These are phyloP conservation scores for Neopestalotiopsis sp. DNA, from an alignment of 2,329 filamentous ascomycete genomes.

Conservation along the genomic window DNA sequence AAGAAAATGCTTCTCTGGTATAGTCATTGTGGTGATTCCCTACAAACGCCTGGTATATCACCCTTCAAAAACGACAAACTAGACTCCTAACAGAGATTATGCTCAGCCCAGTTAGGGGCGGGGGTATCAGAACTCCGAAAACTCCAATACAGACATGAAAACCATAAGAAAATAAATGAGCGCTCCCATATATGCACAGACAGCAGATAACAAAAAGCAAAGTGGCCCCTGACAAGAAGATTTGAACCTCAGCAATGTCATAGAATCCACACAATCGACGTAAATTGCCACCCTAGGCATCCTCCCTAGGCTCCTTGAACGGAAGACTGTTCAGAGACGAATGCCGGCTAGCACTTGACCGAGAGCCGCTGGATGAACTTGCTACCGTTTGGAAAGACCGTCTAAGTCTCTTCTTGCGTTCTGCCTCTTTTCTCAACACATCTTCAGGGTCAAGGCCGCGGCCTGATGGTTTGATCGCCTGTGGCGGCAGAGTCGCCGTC, in stretches of 20 bases:
- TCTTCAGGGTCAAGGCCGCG: constrained; percentile 52
- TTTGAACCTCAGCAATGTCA: not conserved
- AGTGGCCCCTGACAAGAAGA: not conserved
- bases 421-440: constrained; percentile 39
- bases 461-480: constrained; percentile 50
- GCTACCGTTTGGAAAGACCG: constrained; percentile 12
- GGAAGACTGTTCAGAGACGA: constrained; percentile 31
- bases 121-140: not conserved
- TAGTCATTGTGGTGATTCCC: not conserved
- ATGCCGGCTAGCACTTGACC: constrained; percentile 29
- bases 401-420: constrained; percentile 26
- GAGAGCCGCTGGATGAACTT: constrained; percentile 20
- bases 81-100: not conserved
- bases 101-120: not conserved
- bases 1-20: not conserved
- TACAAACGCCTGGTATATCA: not conserved
- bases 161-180: not conserved
- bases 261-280: not conserved
- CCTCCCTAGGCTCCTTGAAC: constrained; percentile 20
- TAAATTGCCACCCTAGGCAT: not conserved
- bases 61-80: not conserved
- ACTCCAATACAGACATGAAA: not conserved
- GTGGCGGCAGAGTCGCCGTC: constrained; percentile 47
- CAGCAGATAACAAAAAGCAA: not conserved
- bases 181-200: too few species aligned